Evolutionary conservation across 2,329 filamentous ascomycete genomes (phyloP), one percentile per base, ranked within the genome.

Genomic region (Fusarium dlaminii): DNA sequence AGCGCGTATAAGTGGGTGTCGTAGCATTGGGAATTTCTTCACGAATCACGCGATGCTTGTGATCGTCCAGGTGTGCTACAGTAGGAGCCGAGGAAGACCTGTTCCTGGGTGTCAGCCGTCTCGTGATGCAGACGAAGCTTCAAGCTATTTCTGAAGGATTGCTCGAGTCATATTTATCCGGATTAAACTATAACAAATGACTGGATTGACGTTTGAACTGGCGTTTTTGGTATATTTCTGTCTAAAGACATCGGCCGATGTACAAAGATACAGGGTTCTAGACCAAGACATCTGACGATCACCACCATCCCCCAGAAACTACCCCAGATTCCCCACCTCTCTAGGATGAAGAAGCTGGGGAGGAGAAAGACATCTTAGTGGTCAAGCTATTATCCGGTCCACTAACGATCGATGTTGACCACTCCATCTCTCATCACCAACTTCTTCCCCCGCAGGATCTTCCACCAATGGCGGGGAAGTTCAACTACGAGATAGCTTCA

Each of bases 251-350:
- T 54, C 24, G 45, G n/a, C 30, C 15, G 6, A 36, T 37, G 24
- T 48, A 54, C 8, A 36, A 18, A 58, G 32, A 72, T 63, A 27
- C 51, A 27, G 30, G 51, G 63, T 42, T 69, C 51, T 49, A 43
- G 68, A 46, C 59, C 64, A 54, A 57, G 36, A 36, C 46, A 27
- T 30, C 32, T 45, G 40, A 46, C 36, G 48, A 63, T 61, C 52
- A 60, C 54, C 66, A 54, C 62, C 54, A 60, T 72, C 59, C 65
- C 72, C 62, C 60, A 62, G 58, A 65, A 65, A 52, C 24, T 77
- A 77, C 75, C 75, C 75, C 75, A 68, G 75, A 76, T 74, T 77
- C 75, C 56, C 73, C 75, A 57, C 73, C 43, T 51, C 30, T 18
- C 12, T 18, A n/a, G 24, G 14, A 29, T n/a, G 18, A 30, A n/a